A percentile compares a stretch with the other conserved stretches of the same genome.
Evolutionary conservation across 148 eudicot genomes (phyloP).

Genomic region (Diospyros kaki): DNA sequence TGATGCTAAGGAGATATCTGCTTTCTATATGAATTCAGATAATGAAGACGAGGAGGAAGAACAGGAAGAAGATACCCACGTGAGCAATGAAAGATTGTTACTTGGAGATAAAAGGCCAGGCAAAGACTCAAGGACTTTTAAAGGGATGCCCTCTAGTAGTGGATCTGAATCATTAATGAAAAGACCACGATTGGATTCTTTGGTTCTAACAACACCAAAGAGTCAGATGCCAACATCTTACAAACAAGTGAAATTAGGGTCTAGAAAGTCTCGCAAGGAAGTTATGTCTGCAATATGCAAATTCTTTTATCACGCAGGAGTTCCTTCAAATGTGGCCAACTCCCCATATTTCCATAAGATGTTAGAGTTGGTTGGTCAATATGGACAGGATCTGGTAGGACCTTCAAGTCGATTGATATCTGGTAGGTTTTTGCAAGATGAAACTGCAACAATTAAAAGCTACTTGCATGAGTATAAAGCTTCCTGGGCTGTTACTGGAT

Average conservation of each 20-base stretch:
- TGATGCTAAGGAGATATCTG: conserved; percentile 56
- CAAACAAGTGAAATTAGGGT: conserved; percentile 36
- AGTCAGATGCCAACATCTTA: conserved; percentile 35
- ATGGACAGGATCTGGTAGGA: conserved; percentile 67
- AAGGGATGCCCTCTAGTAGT: conserved; percentile 48
- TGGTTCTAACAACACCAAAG: conserved; percentile 39
- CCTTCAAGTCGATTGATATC: conserved; percentile 67
- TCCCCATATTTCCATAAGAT: conserved; percentile 81
- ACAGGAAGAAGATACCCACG: conserved; percentile 49
- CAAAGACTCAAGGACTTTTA: conserved; percentile 39
- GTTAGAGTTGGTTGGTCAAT: conserved; percentile 80
- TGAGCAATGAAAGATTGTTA: conserved; percentile 41
- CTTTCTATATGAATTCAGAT: conserved; percentile 67
- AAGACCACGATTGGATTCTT: conserved; percentile 45
- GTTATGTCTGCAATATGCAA: conserved; percentile 76
- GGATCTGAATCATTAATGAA: conserved; percentile 50
- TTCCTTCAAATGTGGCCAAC: conserved; percentile 67
- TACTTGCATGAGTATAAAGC: conserved; percentile 70
- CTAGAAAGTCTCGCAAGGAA: conserved; percentile 59
- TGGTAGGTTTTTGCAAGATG: conserved; percentile 77
- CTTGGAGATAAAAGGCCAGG: conserved; percentile 43
- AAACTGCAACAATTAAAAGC: conserved; percentile 50
- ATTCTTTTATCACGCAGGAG: conserved; percentile 86
- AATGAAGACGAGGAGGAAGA: conserved; percentile 79
- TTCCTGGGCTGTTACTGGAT: conserved; percentile 90